These are phyloP conservation scores for Glarea lozoyensis DNA, from an alignment of 495 filamentous ascomycete genomes.

Conservation along the genomic window DNA sequence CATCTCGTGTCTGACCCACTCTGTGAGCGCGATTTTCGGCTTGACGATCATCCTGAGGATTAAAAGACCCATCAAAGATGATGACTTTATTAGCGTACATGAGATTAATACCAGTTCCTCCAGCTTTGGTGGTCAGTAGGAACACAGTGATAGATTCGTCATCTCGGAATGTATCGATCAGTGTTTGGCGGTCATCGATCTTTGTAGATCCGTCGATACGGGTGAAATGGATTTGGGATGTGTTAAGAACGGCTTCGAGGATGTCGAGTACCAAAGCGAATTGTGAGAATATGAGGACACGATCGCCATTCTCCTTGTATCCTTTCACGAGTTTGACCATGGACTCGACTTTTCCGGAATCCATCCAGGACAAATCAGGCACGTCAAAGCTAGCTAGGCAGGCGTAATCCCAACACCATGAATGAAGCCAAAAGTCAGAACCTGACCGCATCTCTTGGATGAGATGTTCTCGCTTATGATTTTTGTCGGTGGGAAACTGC, in stretches of 20 bases:
- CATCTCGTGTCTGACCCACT: slow-evolving; percentile 80
- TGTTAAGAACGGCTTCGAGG: slow-evolving; percentile 70
- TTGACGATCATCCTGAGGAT: slow-evolving; percentile 93
- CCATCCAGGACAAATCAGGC: slow-evolving; percentile 74
- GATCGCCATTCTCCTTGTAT: slow-evolving; percentile 76
- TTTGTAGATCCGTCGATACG: slow-evolving; percentile 79
- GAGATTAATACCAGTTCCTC: slow-evolving; percentile 91
- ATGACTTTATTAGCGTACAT: slow-evolving; percentile 94
- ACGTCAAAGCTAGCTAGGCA: slow-evolving; percentile 65
- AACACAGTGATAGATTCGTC: slow-evolving; percentile 78
- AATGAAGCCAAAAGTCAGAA: slow-evolving; percentile 76
- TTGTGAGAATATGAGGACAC: slow-evolving; percentile 81
- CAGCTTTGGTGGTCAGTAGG: slow-evolving; percentile 84
- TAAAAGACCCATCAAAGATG: slow-evolving; percentile 92
- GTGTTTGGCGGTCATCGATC: slow-evolving; percentile 71
- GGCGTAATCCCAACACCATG: slow-evolving; percentile 58
- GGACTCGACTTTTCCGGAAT: slow-evolving; percentile 80
- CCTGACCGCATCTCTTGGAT: slow-evolving; percentile 62
- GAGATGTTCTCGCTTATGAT: slow-evolving; percentile 46
- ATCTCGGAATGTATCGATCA: slow-evolving; percentile 78
- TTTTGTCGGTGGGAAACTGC: slow-evolving; percentile 24
- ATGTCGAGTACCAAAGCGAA: slow-evolving; percentile 90
- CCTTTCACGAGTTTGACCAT: slow-evolving; percentile 60
- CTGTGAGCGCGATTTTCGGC: slow-evolving; percentile 95
- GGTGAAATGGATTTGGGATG: slow-evolving; percentile 62